Evolutionary conservation across 2,329 filamentous ascomycete species (phyloP), one percentile per base, ranked within the genome.

Genomic region (Botrytis fabae): DNA sequence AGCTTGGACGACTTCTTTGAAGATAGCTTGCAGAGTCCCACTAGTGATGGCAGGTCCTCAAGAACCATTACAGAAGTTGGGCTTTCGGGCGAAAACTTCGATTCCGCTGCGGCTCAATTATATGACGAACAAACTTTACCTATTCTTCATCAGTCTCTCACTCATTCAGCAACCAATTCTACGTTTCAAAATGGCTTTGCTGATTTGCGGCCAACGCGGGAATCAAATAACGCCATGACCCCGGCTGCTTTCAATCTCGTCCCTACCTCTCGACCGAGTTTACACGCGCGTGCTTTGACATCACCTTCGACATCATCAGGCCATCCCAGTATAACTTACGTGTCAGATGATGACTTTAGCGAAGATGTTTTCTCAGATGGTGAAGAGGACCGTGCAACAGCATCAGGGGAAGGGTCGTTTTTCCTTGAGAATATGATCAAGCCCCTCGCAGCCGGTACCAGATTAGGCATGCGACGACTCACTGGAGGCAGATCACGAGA

Each of bases 71-170:
- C 89, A 0, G 89, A 91, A 80, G 89, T 87, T 0, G 88, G 90
- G 76, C 92, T 90, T 75, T 85, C 89, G 0, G 87, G 88, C 0
- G 90, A 90, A 75, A 87, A 86, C 16, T 90, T 90, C 69, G 92
- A 96, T 76, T 90, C 91, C 1, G 70, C 51, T 48, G 92, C 91
- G 18, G 93, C 95, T 35, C 91, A 93, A 80, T 84, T 98, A 0
- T 98, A 98, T 82, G 95, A 98, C 78, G 94, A 97, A 81, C 93
- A 97, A 80, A 97, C 96, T 10, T 86, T 96, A 18, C 95, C 95
- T 0, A 97, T 98, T 69, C 84, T 98, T 9, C 92, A 96, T 78
- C 93, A 96, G 79, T 96, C 94, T 0, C 86, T 92, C 38, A 88
- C 86, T 35, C 80, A 87, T 18, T 95, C 90, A 76, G 91, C 92